Conservation (phyloP, 2,329 filamentous ascomycete genomes). For the Reticulascus tulasneorum region DNA sequence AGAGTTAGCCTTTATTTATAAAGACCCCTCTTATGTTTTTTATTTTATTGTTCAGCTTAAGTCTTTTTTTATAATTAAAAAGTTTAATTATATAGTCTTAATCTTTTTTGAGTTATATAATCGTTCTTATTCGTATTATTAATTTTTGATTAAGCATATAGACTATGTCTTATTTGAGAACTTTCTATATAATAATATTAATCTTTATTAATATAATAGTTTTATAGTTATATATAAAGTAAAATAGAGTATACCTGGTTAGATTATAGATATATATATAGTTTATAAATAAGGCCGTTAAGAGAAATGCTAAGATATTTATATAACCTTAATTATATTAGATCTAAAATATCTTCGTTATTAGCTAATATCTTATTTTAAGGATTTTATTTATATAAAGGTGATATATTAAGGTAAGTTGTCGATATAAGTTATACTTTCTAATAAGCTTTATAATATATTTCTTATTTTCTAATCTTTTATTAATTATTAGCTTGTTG, state of each 20-base stretch:
- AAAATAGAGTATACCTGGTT: too few species aligned
- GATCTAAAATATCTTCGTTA: background rate
- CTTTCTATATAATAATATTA: background rate
- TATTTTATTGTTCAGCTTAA: background rate
- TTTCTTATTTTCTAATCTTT: too few species aligned
- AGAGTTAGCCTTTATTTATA: background rate
- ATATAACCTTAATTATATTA: background rate
- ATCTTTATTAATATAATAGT: background rate
- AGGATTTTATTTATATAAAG: background rate
- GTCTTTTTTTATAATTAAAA: background rate
- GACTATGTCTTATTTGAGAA: too few species aligned
- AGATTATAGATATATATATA: background rate
- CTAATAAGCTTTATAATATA: background rate
- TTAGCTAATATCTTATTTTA: background rate
- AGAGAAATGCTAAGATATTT: background rate
- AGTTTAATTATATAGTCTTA: background rate
- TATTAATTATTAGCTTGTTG: too few species aligned
- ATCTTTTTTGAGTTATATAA: background rate
- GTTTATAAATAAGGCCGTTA: background rate
- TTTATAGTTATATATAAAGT: slow-evolving; percentile 1
- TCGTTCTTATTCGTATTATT: background rate
- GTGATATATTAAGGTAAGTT: background rate
- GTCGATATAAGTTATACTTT: background rate
- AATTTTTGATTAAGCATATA: background rate
- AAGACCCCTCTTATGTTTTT: too few species aligned